A percentile compares a stretch with the other conserved stretches of the same genome.
Evolutionary conservation across 495 filamentous ascomycete genomes (phyloP).

Genomic region (Penicillium paradoxum): DNA sequence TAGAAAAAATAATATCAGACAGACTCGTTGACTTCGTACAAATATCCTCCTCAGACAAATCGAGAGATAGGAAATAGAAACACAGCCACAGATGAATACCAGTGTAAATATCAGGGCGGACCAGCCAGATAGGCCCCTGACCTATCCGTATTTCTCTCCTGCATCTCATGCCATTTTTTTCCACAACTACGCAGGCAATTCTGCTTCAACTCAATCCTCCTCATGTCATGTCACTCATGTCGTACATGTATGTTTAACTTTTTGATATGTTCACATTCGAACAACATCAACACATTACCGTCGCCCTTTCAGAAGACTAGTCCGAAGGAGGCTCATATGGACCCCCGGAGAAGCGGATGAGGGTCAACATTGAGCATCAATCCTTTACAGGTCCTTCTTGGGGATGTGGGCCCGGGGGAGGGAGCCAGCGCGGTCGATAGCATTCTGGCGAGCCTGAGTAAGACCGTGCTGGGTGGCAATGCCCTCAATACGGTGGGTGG

Average conservation of each 20-base stretch:
- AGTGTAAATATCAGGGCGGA: not conserved
- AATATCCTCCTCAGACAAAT: not conserved
- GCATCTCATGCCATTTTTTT: not conserved
- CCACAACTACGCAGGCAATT: not conserved
- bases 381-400: slow-evolving; percentile 31
- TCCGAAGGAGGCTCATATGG: not conserved
- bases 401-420: slow-evolving; percentile 40
- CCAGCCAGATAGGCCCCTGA: slow-evolving; percentile 4
- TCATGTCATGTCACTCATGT: slow-evolving; percentile 5
- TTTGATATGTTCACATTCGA: not conserved
- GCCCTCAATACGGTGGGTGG: slow-evolving; percentile 88
- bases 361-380: not conserved
- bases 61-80: slow-evolving; percentile 7
- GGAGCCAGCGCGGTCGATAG: slow-evolving; percentile 34
- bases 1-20: slow-evolving; percentile 6
- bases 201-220: not conserved
- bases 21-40: slow-evolving; percentile 10
- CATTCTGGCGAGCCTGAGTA: slow-evolving; percentile 56
- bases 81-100: slow-evolving; percentile 4
- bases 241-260: slow-evolving; percentile 1
- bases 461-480: slow-evolving; percentile 71
- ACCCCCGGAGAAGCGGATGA: not conserved
- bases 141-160: not conserved
- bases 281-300: not conserved
- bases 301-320: not conserved